Base-by-base conservation (phyloP, 495 filamentous ascomycete genomes). In the Penicillium canescens region DNA sequence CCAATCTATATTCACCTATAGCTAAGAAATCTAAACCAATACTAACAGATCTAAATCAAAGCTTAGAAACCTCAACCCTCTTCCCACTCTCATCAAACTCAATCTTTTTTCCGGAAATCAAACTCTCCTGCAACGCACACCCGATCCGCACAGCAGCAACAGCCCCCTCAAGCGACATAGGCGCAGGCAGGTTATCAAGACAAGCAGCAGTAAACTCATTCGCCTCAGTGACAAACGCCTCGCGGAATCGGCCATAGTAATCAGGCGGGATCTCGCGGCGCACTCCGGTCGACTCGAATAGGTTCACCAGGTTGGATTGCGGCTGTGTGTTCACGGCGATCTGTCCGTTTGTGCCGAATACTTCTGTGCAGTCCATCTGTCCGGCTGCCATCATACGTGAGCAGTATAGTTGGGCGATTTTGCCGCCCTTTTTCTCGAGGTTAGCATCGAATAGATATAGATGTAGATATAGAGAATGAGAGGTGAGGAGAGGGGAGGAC, bases 351-450 rank as follows among this genome's bases (percentile, higher is more conserved):
- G 79, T 84, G 13, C 82, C 81, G 45, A 82, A 78, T 28, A 7
- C 23, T 24, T 43, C 41, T 16, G 2, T 26, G 16, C n/a, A 24
- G 14, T 8, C 41, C 41, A n/a, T 26, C 26, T 85, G 82, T 1
- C 82, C 82, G 1, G 77, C 72, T 0, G 80, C 76, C 78, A 85
- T 85, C 80, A 83, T 85, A n/a, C 82, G 69, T 2, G 63, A 72
- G 36, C 65, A 71, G 65, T 80, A 85, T 39, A 83, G 74, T 51
- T 84, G 82, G 3, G 81, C 82, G 35, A 86, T 76, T 51, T 76
- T 72, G 6, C 79, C 82, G 18, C 69, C 77, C 44, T 62, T 8
- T 6, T 20, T 41, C 12, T 18, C 18, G 18, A 18, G 9, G 28
- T 31, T 9, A 48, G 20, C 12, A 2, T 3, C 8, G 18, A 18